Base-by-base conservation (phyloP, 2,329 filamentous ascomycete species). In the Teratosphaeria pseudoeucalypti region DNA sequence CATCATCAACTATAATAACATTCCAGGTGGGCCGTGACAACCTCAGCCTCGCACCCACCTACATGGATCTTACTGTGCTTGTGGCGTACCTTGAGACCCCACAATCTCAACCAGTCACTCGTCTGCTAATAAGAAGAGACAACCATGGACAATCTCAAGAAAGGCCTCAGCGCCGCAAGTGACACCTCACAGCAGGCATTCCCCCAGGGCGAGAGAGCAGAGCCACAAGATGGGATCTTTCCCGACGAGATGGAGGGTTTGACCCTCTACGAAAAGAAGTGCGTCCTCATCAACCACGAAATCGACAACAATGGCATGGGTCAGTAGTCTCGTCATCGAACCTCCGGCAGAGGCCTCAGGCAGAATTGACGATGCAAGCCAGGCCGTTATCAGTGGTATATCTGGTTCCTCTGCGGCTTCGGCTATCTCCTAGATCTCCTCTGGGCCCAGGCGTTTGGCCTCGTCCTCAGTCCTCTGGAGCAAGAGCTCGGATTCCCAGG, bases 361-460 rank as follows among this genome's bases (percentile, higher is more conserved):
- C 43, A 19, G n/a, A 9, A 6, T 5, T n/a, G 14, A 12, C 6
- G 1, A 49, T n/a, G n/a, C 14, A 19, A 23, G 37, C n/a, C n/a
- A 49, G 43, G 43, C 2, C 71, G 69, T 57, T 82, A 82, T 61
- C 79, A 82, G 63, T 81, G 78, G 78, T 71, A 68, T 59, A 71
- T 72, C 59, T 82, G 79, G 79, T 65, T 69, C 3, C 70, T 82
- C 0, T 82, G 80, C 62, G 81, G 81, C 39, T 79, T 82, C 39
- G 81, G 81, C 1, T 82, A 82, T 65, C 69, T 82, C 49, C 73
- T 84, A 43, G 82, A 84, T 63, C 69, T 84, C 27, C 72, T 82
- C 54, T 84, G 81, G 80, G 80, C 82, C 2, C 82, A 84, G 63
- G 82, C 79, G 0, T 82, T 84, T 64, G 81, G 81, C 11, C 74